Evolutionary conservation across 2,329 filamentous ascomycete species (phyloP), one percentile per base, ranked within the genome.

Genomic region (Pseudogymnoascus sp.): DNA sequence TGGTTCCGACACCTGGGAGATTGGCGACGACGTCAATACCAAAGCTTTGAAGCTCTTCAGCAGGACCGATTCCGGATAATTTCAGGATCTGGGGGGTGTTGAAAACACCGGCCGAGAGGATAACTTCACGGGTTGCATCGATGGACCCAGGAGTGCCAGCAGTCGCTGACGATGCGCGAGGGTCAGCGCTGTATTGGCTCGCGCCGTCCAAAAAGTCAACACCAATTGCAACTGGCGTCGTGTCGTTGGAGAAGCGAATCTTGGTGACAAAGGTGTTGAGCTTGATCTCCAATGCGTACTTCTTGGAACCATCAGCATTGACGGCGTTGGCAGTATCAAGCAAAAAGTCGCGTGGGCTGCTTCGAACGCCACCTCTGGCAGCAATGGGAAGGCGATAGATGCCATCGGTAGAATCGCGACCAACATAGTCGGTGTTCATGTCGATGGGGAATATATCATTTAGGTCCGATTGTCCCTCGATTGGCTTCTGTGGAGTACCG

Each of bases 1-100:
- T 85, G 35, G 74, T 77, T 41, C 85, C 85, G n/a, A 88, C 84
- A 20, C 61, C 61, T 0, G 83, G 84, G 1, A 84, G 75, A 67
- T 87, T 76, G 3, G 73, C 71, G 36, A 85, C 65, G 4, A 84
- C 74, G 2, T 74, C 70, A 63, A 86, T 84, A 30, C 73, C 70
- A 66, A 79, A 65, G 22, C 65, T 63, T 25, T 66, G 33, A 4
- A 77, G 71, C 67, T 76, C 74, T 2, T 63, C 69, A 9, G 65
- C 67, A 12, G 74, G 72, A 1, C 77, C 77, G 54, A 79, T 67
- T 28, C 77, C 77, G 33, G 72, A 75, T 9, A 77, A 71, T 68
- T 78, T 77, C n/a, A 79, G 73, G 57, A 79, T 68, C 64, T 77
- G 74, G 4, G 77, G 77, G 0, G 74, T 74, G 67, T 77, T 76